These are phyloP conservation scores for Fusarium pseudoanthophilum DNA, from an alignment of 2,329 filamentous ascomycete genomes.

Conservation along the genomic window DNA sequence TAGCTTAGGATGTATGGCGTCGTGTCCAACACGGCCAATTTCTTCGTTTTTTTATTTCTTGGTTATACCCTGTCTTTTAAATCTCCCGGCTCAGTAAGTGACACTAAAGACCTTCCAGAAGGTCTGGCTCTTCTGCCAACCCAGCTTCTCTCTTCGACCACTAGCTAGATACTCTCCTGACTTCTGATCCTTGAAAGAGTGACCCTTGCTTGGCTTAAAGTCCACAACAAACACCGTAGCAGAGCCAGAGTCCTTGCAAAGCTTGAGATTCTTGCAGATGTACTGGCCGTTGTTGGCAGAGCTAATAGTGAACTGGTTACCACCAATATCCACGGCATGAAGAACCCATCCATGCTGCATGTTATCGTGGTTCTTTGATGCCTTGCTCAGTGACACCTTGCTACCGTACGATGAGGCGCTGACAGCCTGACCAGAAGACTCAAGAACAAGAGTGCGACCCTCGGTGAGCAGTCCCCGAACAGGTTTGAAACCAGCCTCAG, in stretches of 20 bases:
- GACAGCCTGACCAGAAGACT: neutral
- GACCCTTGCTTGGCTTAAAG: neutral
- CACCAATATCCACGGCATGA: neutral
- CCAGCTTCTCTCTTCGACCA: neutral
- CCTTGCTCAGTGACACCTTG: neutral
- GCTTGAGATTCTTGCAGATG: neutral
- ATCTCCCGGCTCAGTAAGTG: neutral
- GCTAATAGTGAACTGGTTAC: neutral
- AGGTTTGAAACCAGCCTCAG: conserved; percentile 2
- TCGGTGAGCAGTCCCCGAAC: conserved; percentile 3
- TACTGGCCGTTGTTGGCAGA: neutral
- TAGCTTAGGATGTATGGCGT: fast-evolving
- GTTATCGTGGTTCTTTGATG: neutral
- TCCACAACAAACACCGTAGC: neutral
- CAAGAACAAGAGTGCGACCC: neutral
- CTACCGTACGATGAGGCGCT: neutral
- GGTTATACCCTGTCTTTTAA: too few relatives aligned
- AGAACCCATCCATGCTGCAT: neutral
- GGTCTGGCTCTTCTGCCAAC: neutral
- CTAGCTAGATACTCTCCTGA: neutral
- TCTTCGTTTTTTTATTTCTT: neutral
- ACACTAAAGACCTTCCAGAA: conserved; percentile 9
- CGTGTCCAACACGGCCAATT: neutral
- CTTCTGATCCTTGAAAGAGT: neutral
- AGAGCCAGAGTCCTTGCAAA: neutral